phyloP scores from a whole-genome alignment of 2,329 filamentous ascomycete species.

The Xylaria sp. region DNA sequence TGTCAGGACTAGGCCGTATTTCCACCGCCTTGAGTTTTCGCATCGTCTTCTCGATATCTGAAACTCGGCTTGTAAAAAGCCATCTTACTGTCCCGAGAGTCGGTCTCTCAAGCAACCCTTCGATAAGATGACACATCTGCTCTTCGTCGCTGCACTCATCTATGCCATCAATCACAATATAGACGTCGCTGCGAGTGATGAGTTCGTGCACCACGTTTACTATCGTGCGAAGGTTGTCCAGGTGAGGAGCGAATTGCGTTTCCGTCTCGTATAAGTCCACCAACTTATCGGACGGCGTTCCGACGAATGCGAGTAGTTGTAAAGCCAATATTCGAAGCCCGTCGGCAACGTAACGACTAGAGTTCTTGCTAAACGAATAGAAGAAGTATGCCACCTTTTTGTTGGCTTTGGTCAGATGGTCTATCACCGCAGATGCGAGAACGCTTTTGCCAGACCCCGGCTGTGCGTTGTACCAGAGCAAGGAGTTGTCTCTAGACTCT shows the following conservation, averaged over 20 bases:
- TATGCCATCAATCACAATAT: slow-evolving; percentile 32
- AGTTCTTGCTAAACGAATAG: slow-evolving; percentile 30
- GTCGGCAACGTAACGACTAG: slow-evolving; percentile 15
- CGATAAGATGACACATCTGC: slow-evolving; percentile 10
- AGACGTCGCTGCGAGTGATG: slow-evolving; percentile 24
- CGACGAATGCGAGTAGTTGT: slow-evolving; percentile 28
- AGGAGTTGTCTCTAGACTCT: slow-evolving; percentile 27
- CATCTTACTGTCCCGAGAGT: slow-evolving; percentile 28
- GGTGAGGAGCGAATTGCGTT: slow-evolving; percentile 19
- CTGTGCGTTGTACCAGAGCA: slow-evolving; percentile 33
- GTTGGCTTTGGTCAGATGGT: slow-evolving; percentile 10
- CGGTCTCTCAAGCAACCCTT: slow-evolving; percentile 18
- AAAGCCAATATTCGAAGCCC: slow-evolving; percentile 29
- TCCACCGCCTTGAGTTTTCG: slow-evolving; percentile 25
- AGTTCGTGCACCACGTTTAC: slow-evolving; percentile 30
- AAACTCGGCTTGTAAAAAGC: slow-evolving; percentile 30
- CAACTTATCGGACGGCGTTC: slow-evolving; percentile 25
- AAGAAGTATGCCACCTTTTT: slow-evolving; percentile 35
- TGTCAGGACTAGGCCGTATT: slow-evolving; percentile 11
- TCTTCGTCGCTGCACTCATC: slow-evolving; percentile 33
- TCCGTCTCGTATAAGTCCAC: slow-evolving; percentile 28
- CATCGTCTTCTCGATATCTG: slow-evolving; percentile 27
- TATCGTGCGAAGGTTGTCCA: slow-evolving; percentile 21
- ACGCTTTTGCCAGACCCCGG: slow-evolving; percentile 37
- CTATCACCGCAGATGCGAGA: slow-evolving; percentile 27